Evolutionary conservation across 1,284 basidiomycete genomes (phyloP).

Genomic region (Porogramme epimiltina): DNA sequence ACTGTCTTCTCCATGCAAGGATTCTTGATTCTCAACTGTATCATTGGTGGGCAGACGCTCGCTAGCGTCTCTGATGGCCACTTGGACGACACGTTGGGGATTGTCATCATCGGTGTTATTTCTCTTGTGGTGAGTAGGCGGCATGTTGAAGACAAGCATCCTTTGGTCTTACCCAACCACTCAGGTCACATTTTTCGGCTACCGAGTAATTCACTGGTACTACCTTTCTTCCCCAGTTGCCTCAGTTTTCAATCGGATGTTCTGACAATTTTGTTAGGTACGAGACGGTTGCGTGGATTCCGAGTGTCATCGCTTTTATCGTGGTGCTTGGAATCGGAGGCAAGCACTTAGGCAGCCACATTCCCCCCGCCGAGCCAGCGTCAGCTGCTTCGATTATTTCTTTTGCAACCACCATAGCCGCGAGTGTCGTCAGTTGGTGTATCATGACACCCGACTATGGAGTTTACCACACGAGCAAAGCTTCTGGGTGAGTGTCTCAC

Average conservation of each 20-base stretch:
- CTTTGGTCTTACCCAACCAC: not conserved
- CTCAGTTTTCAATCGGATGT: not conserved
- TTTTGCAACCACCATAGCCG: conserved; percentile 39
- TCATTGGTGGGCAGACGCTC: conserved; percentile 76
- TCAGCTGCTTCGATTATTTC: conserved; percentile 7
- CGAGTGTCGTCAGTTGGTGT: conserved; percentile 56
- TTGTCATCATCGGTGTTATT: conserved; percentile 76
- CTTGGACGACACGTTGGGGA: conserved; percentile 63
- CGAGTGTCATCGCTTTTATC: conserved; percentile 67
- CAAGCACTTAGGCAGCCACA: conserved; percentile 42
- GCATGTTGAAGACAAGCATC: not conserved
- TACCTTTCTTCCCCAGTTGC: not conserved
- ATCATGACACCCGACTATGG: conserved; percentile 62
- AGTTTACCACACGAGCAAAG: conserved; percentile 52
- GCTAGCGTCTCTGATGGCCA: conserved; percentile 56
- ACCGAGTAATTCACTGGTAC: conserved; percentile 64
- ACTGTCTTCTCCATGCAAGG: conserved; percentile 70
- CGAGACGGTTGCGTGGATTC: conserved; percentile 69
- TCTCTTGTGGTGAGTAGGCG: conserved; percentile 49
- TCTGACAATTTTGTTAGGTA: conserved; percentile 34
- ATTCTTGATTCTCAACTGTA: conserved; percentile 73
- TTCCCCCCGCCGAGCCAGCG: conserved; percentile 33
- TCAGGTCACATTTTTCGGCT: conserved; percentile 64
- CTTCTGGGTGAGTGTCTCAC: conserved; percentile 43
- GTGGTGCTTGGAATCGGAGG: conserved; percentile 64